These are phyloP conservation scores for Wallacemonas sp. DNA, from an alignment of 208 protist genomes.

Conservation along the genomic window DNA sequence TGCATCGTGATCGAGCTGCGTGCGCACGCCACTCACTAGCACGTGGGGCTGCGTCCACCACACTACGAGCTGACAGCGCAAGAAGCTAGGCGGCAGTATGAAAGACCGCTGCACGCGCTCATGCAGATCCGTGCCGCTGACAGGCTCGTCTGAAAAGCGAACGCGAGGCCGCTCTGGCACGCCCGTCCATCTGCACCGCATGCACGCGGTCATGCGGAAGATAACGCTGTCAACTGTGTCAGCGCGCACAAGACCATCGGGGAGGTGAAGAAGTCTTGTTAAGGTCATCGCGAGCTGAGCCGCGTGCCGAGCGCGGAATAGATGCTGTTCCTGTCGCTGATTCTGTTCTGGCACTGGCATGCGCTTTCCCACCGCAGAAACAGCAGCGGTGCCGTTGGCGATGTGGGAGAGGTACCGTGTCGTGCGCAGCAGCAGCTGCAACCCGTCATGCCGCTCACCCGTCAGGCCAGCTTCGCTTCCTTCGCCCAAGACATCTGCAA, in stretches of 20 bases:
- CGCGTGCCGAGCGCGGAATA: no score
- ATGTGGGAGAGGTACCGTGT: neutral
- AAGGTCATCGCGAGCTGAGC: neutral
- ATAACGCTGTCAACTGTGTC: neutral
- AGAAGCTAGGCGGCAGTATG: neutral
- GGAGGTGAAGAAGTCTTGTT: neutral
- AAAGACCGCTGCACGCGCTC: neutral
- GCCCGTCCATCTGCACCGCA: neutral
- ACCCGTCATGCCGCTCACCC: neutral
- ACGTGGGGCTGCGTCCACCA: conserved; percentile 2
- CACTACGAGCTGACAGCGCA: conserved; percentile 2
- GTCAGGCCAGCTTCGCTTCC: no score
- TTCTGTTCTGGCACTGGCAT: neutral
- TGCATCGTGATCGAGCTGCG: neutral
- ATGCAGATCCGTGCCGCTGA: neutral
- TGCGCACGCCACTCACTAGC: neutral
- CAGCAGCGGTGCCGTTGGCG: neutral
- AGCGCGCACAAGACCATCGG: neutral
- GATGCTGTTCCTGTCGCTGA: no score
- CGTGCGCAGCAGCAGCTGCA: conserved; percentile 6
- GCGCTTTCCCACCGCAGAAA: neutral
- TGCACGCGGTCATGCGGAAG: neutral
- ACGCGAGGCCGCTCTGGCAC: neutral
- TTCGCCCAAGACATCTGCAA: neutral
- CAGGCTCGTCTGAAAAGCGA: neutral